Conservation (phyloP, 164 flowering plant species). For the Liquidambar formosana region DNA sequence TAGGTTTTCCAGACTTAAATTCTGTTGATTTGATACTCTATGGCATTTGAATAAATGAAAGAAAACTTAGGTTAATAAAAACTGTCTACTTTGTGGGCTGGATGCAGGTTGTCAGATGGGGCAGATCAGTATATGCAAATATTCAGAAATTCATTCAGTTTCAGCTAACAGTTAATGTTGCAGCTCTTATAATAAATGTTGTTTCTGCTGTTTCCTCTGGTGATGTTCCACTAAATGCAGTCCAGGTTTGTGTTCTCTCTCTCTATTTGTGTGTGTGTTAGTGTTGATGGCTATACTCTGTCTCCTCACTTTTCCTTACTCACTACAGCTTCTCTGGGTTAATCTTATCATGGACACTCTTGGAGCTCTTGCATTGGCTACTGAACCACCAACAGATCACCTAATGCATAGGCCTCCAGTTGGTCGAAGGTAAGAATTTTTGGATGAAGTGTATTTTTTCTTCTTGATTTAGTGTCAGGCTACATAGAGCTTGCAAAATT, state of each 20-base stretch:
- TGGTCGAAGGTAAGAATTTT: slow-evolving; percentile 68
- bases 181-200: slow-evolving; percentile 58
- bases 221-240: slow-evolving; percentile 83
- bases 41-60: too few species aligned
- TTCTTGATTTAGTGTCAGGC: too few species aligned
- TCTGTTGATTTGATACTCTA: too few species aligned
- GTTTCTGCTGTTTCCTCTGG: slow-evolving; percentile 62
- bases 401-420: slow-evolving; percentile 87
- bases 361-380: slow-evolving; percentile 96
- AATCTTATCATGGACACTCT: slow-evolving; percentile 98
- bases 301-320: not conserved
- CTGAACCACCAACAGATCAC: slow-evolving; percentile 96
- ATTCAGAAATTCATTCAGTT: slow-evolving; percentile 61
- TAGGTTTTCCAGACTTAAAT: too few species aligned
- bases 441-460: not conserved
- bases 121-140: slow-evolving; percentile 60
- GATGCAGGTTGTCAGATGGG: slow-evolving; percentile 70
- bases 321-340: slow-evolving; percentile 89
- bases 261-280: not conserved
- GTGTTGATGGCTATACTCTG: not conserved
- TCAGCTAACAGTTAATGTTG: slow-evolving; percentile 59
- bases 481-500: too few species aligned
- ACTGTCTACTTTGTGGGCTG: not conserved
- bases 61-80: too few species aligned
- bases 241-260: slow-evolving; percentile 55